Evolutionary conservation across 2,329 filamentous ascomycete genomes (phyloP), one percentile per base, ranked within the genome.

Genomic region (Claviceps sp.): DNA sequence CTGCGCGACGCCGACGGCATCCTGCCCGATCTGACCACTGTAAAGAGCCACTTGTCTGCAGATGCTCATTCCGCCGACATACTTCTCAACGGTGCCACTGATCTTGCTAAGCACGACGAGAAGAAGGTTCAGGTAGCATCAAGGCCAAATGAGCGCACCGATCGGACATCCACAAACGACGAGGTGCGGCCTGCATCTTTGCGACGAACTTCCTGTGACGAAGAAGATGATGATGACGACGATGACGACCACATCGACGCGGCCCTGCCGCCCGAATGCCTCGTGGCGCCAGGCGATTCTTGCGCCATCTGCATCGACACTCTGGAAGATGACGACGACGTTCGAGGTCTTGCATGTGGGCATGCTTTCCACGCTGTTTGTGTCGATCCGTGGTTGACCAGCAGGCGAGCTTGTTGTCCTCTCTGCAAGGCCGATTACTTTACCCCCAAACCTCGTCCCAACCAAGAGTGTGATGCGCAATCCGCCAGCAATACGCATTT

Each of bases 341-440:
- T 98, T 48, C 87, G 93, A 59, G 93, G 93, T 2, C 72, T 98
- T 55, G 89, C 88, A 4, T 98, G 93, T 63, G 93, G 93, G n/a
- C 93, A 98, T 68, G 90, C 91, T 51, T 98, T 97, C 78, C 93
- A 98, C 66, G 90, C 89, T 49, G 87, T 85, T 41, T 98, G 93
- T 64, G 81, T 98, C 48, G 93, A 98, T 61, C 93, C 93, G 11
- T 98, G 93, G 93, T 73, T 98, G 57, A 98, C 93, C 10, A 90
- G 87, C 63, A 82, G 93, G 56, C 84, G 91, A 58, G 93, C 93
- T 26, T 97, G 91, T 73, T 98, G 93, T 66, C 93, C 93, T 5
- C 82, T 98, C 6, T 98, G 93, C 75, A 98, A 98, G 71, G 88
- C 91, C 42, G 93, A 98, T 64, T 98, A 97, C 68, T 97, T 95